phyloP scores from a whole-genome alignment of 805 yeast genomes.

The Saccharomycopsis fodiens region DNA sequence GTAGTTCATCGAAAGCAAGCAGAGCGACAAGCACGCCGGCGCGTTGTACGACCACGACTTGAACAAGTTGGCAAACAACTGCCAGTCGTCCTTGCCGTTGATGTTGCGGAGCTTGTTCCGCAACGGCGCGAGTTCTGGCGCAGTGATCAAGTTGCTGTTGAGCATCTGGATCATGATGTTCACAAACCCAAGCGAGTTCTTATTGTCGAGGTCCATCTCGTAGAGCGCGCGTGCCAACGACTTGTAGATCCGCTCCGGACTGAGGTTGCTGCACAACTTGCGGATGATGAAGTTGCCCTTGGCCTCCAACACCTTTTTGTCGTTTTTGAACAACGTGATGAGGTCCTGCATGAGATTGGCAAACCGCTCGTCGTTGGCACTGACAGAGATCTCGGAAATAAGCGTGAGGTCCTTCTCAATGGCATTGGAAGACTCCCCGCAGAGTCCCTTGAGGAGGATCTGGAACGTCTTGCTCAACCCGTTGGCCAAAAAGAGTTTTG shows the following conservation, averaged over 20 bases:
- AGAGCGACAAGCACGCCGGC: constrained; percentile 78
- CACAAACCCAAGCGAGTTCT: constrained; percentile 54
- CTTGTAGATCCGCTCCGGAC: constrained; percentile 76
- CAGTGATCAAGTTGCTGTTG: constrained; percentile 77
- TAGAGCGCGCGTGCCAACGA: constrained; percentile 66
- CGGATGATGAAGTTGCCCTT: constrained; percentile 80
- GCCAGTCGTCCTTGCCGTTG: constrained; percentile 57
- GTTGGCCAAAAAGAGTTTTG: constrained; percentile 45
- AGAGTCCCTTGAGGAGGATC: constrained; percentile 64
- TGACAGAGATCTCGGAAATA: constrained; percentile 63
- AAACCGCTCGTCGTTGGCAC: constrained; percentile 70
- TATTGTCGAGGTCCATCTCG: constrained; percentile 28
- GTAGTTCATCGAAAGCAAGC: constrained; percentile 80
- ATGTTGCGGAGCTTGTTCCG: constrained; percentile 59
- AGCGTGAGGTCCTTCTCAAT: constrained; percentile 66
- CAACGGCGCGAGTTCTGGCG: constrained; percentile 68
- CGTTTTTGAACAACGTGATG: constrained; percentile 60
- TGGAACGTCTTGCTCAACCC: constrained; percentile 57
- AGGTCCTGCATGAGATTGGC: constrained; percentile 67
- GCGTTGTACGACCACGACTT: constrained; percentile 90
- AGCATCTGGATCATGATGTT: constrained; percentile 79
- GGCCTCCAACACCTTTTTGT: constrained; percentile 55
- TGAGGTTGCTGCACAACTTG: constrained; percentile 72
- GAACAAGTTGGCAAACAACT: constrained; percentile 67
- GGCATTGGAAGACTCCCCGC: constrained; percentile 61